Base-by-base conservation (phyloP, 441 rosid genomes). In the Populus hybrid region DNA sequence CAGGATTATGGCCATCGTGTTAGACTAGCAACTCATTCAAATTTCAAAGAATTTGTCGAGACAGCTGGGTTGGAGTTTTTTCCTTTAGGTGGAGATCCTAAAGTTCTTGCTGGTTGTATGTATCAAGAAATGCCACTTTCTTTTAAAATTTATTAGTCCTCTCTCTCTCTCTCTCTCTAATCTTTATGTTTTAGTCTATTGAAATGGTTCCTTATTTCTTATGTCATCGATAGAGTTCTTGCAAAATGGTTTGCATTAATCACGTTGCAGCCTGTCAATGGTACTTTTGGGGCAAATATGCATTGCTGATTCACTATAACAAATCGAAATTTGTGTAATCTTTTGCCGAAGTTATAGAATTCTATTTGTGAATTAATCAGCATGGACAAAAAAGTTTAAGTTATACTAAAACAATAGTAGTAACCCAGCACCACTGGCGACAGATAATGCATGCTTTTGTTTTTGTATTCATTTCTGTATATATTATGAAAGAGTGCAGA, bases 1-100 rank as follows among this genome's bases (percentile, higher is more conserved):
- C 92, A 96, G 99, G 98, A 96, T 79, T 91, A 91, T 87, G 99
- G 99, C 46, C 99, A 96, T 87, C 92, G 99, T 64, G 99, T 96
- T 84, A 92, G 99, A 85, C 86, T 96, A 79, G 99, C 99, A 32
- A 96, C 97, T 76, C 99, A 96, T 88, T 89, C 93, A 79, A 96
- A 96, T 88, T 94, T 97, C 84, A 93, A 92, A 82, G 99, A 97
- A 81, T 97, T 97, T 87, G 97, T 97, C 83, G 78, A 92, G 86
- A 94, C 98, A 75, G 92, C 98, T 84, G 99, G 98, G 71, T 85
- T 97, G 89, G 98, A 97, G 89, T 97, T 97, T 79, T 97, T 81
- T 80, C 97, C 98, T 77, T 75, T 97, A 77, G 99, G 99, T 0
- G 98, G 99, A 82, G 99, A 97, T 83, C 99, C 99, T 9, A 97